Conservation (phyloP, 768 basidiomycete genomes). For the Termitomyces sp. region DNA sequence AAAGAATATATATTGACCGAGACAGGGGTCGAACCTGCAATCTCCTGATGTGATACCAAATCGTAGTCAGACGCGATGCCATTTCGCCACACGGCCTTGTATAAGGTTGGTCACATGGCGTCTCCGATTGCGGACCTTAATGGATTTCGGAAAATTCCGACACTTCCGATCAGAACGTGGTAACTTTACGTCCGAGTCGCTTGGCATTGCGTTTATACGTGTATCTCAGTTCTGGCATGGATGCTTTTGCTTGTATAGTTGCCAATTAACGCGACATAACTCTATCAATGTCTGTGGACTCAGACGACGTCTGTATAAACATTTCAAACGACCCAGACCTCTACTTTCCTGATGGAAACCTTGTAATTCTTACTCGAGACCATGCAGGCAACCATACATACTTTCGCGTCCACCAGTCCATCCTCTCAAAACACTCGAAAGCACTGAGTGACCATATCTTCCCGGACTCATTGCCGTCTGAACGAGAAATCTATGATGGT, state of each 20-base stretch:
- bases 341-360: slow-evolving; percentile 23
- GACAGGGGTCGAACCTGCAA: slow-evolving; percentile 78
- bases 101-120: neutral
- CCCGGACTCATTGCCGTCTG: slow-evolving; percentile 11
- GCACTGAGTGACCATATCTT: slow-evolving; percentile 22
- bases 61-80: slow-evolving; percentile 95
- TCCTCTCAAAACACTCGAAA: slow-evolving; percentile 24
- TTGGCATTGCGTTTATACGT: too few relatives aligned
- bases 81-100: slow-evolving; percentile 58
- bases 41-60: slow-evolving; percentile 53
- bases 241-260: too few relatives aligned
- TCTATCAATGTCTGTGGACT: slow-evolving; percentile 16
- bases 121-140: too few relatives aligned
- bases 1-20: slow-evolving; percentile 9
- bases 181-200: too few relatives aligned
- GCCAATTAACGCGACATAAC: neutral
- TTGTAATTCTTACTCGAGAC: slow-evolving; percentile 22
- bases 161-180: too few relatives aligned
- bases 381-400: slow-evolving; percentile 22
- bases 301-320: slow-evolving; percentile 21
- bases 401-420: slow-evolving; percentile 23
- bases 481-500: slow-evolving; percentile 20
- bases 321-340: slow-evolving; percentile 23
- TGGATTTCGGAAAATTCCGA: too few relatives aligned
- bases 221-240: too few relatives aligned